Percentiles rank a stretch among this genome's conserved stretches.
Conservation (phyloP, 768 basidiomycete genomes). For the Leucocoprinus sp. region DNA sequence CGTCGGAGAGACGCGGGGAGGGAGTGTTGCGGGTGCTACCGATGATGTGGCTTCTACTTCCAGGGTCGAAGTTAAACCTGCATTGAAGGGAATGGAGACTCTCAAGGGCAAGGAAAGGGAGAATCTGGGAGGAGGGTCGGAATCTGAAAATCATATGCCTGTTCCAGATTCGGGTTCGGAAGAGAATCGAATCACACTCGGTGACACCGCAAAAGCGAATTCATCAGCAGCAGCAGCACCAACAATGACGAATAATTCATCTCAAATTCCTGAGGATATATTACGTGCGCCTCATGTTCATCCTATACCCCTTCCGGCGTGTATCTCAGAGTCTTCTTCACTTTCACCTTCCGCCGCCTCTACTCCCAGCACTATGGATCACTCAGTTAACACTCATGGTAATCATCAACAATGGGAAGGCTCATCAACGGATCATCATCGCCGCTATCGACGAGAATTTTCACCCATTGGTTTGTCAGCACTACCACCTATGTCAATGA, state of each 20-base stretch:
- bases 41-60: not conserved
- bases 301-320: not conserved
- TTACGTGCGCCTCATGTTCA: not conserved
- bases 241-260: not conserved
- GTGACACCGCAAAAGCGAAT: too few relatives aligned
- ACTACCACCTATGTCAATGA: not conserved
- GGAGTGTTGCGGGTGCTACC: too few relatives aligned
- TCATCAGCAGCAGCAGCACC: not conserved
- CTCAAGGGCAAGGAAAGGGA: slow-evolving; percentile 27
- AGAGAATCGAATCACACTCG: slow-evolving; percentile 18
- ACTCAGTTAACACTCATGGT: slow-evolving; percentile 1
- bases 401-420: too few relatives aligned
- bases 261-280: too few relatives aligned
- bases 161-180: too few relatives aligned
- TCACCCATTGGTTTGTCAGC: not conserved
- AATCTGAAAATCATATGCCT: not conserved
- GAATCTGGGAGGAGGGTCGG: slow-evolving; percentile 8
- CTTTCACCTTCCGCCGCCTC: not conserved
- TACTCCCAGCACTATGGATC: slow-evolving; percentile 2
- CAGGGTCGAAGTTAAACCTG: not conserved
- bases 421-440: too few relatives aligned
- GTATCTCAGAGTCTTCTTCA: not conserved
- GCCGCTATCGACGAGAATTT: not conserved
- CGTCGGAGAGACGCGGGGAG: not conserved
- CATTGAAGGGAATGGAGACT: slow-evolving; percentile 2